A percentile compares a stretch with the other conserved stretches of the same genome.
Conservation (phyloP, 2,329 filamentous ascomycete species). For the Cladobotryum protrusum region DNA sequence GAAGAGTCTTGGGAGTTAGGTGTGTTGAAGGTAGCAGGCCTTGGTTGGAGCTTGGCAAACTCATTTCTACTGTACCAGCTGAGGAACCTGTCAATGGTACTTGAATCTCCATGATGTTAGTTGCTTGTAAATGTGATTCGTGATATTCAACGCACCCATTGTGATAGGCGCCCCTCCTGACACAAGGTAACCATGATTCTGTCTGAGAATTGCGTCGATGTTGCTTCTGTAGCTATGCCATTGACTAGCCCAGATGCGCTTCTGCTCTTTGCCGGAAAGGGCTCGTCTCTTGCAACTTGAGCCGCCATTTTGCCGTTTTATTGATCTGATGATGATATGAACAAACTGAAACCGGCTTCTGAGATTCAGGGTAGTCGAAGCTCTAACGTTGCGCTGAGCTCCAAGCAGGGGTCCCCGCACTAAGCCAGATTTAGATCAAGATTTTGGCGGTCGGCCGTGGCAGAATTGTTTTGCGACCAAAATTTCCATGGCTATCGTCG, state of each 20-base stretch:
- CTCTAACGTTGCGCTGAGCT: not conserved
- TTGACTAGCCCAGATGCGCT: conserved; percentile 57
- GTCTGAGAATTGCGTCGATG: conserved; percentile 71
- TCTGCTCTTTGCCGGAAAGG: conserved; percentile 63
- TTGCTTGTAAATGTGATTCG: not conserved
- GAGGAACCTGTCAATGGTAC: conserved; percentile 68
- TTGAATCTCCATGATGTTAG: conserved; percentile 52
- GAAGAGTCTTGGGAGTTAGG: conserved; percentile 77
- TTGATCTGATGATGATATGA: too few relatives aligned
- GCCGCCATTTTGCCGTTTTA: too few relatives aligned
- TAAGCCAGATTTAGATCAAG: conserved; percentile 25
- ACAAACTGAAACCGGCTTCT: too few relatives aligned
- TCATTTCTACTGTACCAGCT: conserved; percentile 56
- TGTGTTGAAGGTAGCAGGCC: conserved; percentile 69
- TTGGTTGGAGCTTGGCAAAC: conserved; percentile 39
- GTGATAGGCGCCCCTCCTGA: conserved; percentile 76
- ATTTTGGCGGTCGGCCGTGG: conserved; percentile 30
- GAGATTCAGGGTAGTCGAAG: conserved; percentile 5
- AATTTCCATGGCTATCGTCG: conserved; percentile 24
- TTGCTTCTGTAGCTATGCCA: conserved; percentile 64
- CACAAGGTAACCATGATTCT: conserved; percentile 86
- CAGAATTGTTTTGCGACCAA: conserved; percentile 29
- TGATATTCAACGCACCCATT: conserved; percentile 64
- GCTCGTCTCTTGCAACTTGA: conserved; percentile 38
- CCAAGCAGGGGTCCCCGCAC: conserved; percentile 23